Evolutionary conservation across 352 stramenopile species (phyloP), one percentile per base, ranked within the genome.

Genomic region (Phytopythium helicoides): DNA sequence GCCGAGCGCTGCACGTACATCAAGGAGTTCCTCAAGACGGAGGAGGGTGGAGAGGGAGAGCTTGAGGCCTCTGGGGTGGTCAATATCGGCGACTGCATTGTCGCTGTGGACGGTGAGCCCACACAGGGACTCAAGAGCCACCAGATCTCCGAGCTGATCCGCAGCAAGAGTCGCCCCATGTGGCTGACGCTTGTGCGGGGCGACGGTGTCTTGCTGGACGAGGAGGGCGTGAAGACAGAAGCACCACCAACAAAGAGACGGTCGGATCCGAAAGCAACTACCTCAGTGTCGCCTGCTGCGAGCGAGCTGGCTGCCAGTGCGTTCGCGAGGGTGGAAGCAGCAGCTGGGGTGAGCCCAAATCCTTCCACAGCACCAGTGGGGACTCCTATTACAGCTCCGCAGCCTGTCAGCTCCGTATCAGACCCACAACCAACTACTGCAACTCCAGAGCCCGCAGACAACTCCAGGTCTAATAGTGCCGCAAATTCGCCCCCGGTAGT

Each of bases 61-160:
- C 64, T 92, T 48, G 76, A 89, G 54, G 63, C 76, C 10, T 75
- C 76, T 0, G 70, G 76, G 3, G 63, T 71, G 26, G 73, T 89
- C 2, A 39, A 64, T 8, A 25, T 69, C 0, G 81, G 76, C 25
- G 81, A 92, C 40, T 64, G 82, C 19, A 73, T 92, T 21, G 12
- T 81, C 22, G 68, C 73, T 3, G 69, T 92, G 12, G 76, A 80
- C 38, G 39, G 62, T 38, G 64, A 22, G 15, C 54, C 22, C 35
- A 67, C 57, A 6, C 41, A 63, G 19, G 81, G 59, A 3, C 63
- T 87, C 54, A 21, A 56, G n/a, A 79, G 71, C 35, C 47, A 28
- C 14, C 16, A 71, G n/a, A 51, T 86, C 25, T 80, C 76, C 5
- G 68, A 83, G 14, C 40, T 87, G 37, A 89, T 91, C 47, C 62